These are phyloP conservation scores for Scheffersomyces amazonensis DNA, from an alignment of 805 yeast genomes.

Conservation along the genomic window DNA sequence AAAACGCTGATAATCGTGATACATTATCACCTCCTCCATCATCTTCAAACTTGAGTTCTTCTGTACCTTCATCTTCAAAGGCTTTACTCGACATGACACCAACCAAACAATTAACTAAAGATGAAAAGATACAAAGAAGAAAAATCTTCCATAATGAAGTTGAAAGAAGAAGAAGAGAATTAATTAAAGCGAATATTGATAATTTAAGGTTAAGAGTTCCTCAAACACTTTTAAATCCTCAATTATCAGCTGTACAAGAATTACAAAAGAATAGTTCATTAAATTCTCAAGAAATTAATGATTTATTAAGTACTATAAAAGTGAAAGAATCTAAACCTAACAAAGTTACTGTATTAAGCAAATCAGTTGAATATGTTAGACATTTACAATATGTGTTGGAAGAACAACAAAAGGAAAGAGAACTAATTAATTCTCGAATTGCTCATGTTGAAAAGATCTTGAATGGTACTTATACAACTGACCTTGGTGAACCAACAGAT, in stretches of 20 bases:
- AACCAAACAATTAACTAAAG: conserved; percentile 47
- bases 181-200: conserved; percentile 83
- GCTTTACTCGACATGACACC: conserved; percentile 14
- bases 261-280: conserved; percentile 30
- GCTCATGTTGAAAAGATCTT: not conserved
- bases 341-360: conserved; percentile 72
- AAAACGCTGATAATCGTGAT: conserved; percentile 2
- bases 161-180: conserved; percentile 86
- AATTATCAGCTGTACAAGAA: conserved; percentile 39
- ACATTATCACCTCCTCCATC: conserved; percentile 21
- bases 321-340: conserved; percentile 74
- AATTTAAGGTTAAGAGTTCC: conserved; percentile 83
- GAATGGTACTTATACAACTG: no score
- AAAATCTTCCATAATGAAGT: conserved; percentile 93
- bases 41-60: conserved; percentile 21
- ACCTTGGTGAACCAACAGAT: no score
- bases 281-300: conserved; percentile 31
- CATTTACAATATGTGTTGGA: conserved; percentile 61
- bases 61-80: conserved; percentile 22
- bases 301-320: conserved; percentile 35
- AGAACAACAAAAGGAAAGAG: conserved; percentile 50
- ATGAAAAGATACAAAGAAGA: conserved; percentile 71
- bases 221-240: conserved; percentile 58
- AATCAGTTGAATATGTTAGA: conserved; percentile 75
- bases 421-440: conserved; percentile 1